Conservation (phyloP, 306 rosid genomes). For the Fagus crenata region DNA sequence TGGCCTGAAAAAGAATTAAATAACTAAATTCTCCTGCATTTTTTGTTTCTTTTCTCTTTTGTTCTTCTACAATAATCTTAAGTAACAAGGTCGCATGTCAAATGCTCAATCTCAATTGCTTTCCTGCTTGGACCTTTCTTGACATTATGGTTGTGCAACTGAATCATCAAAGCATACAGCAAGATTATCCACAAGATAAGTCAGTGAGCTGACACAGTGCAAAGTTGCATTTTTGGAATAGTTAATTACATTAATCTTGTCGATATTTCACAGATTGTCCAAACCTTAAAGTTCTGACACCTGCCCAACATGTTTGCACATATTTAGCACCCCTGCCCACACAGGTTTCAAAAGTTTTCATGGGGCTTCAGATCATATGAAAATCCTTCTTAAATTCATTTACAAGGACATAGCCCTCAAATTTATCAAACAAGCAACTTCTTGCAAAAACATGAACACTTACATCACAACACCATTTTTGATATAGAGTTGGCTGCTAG, state of each 20-base stretch:
- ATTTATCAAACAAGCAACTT: not conserved
- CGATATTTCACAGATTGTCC: slow-evolving; percentile 1
- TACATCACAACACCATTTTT: not conserved
- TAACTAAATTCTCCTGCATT: too few species aligned
- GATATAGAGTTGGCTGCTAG: not conserved
- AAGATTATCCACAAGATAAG: too few species aligned
- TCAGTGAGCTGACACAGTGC: too few species aligned
- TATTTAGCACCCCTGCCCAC: not conserved
- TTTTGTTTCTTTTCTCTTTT: too few species aligned
- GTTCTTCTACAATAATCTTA: too few species aligned
- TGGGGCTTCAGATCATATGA: not conserved
- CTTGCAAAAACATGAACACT: not conserved
- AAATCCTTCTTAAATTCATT: not conserved
- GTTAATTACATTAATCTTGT: not conserved
- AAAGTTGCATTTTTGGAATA: too few species aligned
- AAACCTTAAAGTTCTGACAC: not conserved
- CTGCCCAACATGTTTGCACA: not conserved
- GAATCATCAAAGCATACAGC: too few species aligned
- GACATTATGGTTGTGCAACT: too few species aligned
- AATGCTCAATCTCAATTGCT: too few species aligned
- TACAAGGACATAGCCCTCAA: not conserved
- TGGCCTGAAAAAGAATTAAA: too few species aligned
- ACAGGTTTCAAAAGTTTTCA: not conserved
- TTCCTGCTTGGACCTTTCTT: too few species aligned
- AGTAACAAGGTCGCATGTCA: too few species aligned